Conservation (phyloP, 805 yeast genomes). For the Saccharomycopsis olivae region DNA sequence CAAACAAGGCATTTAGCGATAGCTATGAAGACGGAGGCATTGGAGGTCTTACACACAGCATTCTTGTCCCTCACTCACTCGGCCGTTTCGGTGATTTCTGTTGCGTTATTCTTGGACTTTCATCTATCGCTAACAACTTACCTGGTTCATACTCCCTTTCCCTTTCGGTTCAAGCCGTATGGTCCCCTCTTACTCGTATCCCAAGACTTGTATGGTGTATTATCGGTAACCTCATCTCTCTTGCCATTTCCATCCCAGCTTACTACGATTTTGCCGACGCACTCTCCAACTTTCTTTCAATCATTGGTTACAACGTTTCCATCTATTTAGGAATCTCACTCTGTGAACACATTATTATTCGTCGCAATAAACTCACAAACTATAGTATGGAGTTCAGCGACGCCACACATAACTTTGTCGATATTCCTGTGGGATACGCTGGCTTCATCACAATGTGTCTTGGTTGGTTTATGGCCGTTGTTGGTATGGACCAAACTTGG, state of each 20-base stretch:
- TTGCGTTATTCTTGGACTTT: conserved; percentile 71
- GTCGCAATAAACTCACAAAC: conserved; percentile 40
- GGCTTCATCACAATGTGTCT: conserved; percentile 68
- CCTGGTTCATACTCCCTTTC: conserved; percentile 92
- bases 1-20: conserved; percentile 33
- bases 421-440: conserved; percentile 66
- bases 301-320: conserved; percentile 85
- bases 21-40: conserved; percentile 43
- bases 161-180: conserved; percentile 74
- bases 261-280: conserved; percentile 61
- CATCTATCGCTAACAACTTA: conserved; percentile 83
- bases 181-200: conserved; percentile 59
- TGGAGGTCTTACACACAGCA: conserved; percentile 78
- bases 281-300: conserved; percentile 79
- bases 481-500: conserved; percentile 87
- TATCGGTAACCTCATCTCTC: conserved; percentile 59
- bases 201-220: conserved; percentile 83
- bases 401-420: conserved; percentile 25
- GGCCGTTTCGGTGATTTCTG: conserved; percentile 88
- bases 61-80: conserved; percentile 68
- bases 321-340: conserved; percentile 67
- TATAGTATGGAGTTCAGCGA: conserved; percentile 56
- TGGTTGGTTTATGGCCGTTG: conserved; percentile 75
- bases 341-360: conserved; percentile 75
- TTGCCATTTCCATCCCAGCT: conserved; percentile 86